phyloP scores from a whole-genome alignment of 306 rosid species.

The Vigna reflexopilosa region DNA sequence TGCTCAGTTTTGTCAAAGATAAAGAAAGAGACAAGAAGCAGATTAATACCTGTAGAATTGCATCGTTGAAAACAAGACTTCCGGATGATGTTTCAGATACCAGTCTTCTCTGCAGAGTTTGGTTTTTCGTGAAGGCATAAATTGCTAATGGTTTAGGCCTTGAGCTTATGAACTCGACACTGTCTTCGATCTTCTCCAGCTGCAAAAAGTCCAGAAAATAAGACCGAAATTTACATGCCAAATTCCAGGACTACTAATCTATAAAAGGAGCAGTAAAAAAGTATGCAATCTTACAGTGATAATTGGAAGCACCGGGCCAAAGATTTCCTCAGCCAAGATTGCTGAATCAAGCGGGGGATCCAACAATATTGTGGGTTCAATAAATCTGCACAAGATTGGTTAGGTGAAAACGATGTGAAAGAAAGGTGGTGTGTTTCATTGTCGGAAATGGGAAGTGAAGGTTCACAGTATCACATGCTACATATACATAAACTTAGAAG shows the following conservation, averaged over 20 bases:
- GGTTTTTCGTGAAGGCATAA: slow-evolving; percentile 68
- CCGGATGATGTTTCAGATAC: slow-evolving; percentile 81
- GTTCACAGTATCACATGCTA: not conserved
- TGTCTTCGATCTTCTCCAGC: slow-evolving; percentile 80
- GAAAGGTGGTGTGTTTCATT: not conserved
- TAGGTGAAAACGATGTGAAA: not conserved
- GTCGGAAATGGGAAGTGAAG: not conserved
- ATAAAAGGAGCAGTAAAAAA: not conserved
- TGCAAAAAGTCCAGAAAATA: slow-evolving; percentile 38
- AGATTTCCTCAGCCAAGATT: slow-evolving; percentile 77
- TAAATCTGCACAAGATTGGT: slow-evolving; percentile 56
- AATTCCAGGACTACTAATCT: not conserved
- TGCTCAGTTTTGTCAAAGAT: not conserved
- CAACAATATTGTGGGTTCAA: slow-evolving; percentile 78
- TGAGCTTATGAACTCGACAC: slow-evolving; percentile 66
- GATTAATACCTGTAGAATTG: slow-evolving; percentile 61
- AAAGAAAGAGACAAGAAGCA: not conserved
- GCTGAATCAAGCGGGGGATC: slow-evolving; percentile 75
- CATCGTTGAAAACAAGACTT: slow-evolving; percentile 63
- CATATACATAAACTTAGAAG: not conserved
- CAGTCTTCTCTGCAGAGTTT: slow-evolving; percentile 59
- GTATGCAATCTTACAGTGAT: slow-evolving; percentile 54
- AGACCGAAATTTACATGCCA: not conserved
- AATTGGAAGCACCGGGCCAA: slow-evolving; percentile 81
- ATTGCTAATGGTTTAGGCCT: slow-evolving; percentile 75